phyloP scores from a whole-genome alignment of 371 early-diverging fungal species.

The Catenaria anguillulae region DNA sequence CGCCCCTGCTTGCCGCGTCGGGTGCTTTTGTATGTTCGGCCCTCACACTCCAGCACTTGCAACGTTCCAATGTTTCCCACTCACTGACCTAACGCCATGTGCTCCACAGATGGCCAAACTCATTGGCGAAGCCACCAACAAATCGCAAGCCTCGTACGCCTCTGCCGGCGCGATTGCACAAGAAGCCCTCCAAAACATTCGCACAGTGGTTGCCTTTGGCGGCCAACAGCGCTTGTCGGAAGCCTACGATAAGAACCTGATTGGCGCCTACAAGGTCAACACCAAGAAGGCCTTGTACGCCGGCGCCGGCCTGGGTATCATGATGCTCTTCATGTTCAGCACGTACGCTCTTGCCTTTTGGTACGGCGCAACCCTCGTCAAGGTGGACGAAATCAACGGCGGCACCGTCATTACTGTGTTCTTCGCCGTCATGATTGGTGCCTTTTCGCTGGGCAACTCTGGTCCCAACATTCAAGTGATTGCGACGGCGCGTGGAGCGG shows the following conservation, averaged over 20 bases:
- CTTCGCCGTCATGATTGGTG: too few relatives aligned
- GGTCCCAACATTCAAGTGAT: too few relatives aligned
- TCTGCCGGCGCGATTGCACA: slow-evolving; percentile 55
- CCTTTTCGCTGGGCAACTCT: too few relatives aligned
- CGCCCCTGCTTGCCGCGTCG: not conserved
- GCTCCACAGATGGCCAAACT: slow-evolving; percentile 17
- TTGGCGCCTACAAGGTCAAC: slow-evolving; percentile 22
- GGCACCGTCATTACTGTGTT: slow-evolving; percentile 36
- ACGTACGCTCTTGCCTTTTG: slow-evolving; percentile 44
- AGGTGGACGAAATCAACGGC: slow-evolving; percentile 20
- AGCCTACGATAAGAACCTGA: slow-evolving; percentile 29
- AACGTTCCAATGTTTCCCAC: slow-evolving; percentile 11
- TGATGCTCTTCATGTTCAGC: slow-evolving; percentile 19
- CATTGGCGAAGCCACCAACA: slow-evolving; percentile 14
- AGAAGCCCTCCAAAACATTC: slow-evolving; percentile 42
- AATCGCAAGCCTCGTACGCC: slow-evolving; percentile 27
- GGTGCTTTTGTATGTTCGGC: not conserved
- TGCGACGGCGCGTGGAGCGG: too few relatives aligned
- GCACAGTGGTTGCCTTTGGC: slow-evolving; percentile 29
- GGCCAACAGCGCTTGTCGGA: slow-evolving; percentile 33
- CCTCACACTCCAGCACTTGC: not conserved
- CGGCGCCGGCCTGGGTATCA: slow-evolving; percentile 22
- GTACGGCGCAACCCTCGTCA: slow-evolving; percentile 39
- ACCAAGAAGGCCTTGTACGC: slow-evolving; percentile 27
- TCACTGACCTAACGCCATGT: too few relatives aligned